Evolutionary conservation across 106 monocot genomes (phyloP).

Genomic region (Alisma plantagoaquatica): DNA sequence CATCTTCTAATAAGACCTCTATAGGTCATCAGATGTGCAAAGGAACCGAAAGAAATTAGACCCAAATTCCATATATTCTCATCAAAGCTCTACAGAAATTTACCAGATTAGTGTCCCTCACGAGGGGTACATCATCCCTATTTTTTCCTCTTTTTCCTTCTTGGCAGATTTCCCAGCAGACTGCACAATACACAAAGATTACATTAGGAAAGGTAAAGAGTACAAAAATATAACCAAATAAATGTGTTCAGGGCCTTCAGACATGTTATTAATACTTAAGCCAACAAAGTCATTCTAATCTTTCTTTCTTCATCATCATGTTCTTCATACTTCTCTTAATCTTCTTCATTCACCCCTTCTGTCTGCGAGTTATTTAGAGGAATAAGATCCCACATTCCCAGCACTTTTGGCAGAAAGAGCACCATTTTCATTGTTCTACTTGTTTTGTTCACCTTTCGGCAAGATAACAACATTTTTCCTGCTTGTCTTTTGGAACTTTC

Average conservation of each 20-base stretch:
- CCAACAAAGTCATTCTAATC: slow-evolving; percentile 91
- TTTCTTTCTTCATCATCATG: slow-evolving; percentile 97
- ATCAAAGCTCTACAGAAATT: neutral
- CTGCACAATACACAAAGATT: slow-evolving; percentile 19
- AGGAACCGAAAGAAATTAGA: neutral
- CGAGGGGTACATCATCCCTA: neutral
- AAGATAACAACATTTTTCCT: slow-evolving; percentile 2
- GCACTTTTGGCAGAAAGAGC: slow-evolving; percentile 16
- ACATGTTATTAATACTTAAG: slow-evolving; percentile 26
- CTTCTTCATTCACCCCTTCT: slow-evolving; percentile 83
- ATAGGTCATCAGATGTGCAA: neutral
- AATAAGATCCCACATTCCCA: slow-evolving; percentile 18
- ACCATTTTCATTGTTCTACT: neutral
- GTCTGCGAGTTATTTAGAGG: slow-evolving; percentile 58
- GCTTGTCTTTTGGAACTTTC: slow-evolving; percentile 39
- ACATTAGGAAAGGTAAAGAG: neutral
- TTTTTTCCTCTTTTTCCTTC: slow-evolving; percentile 47
- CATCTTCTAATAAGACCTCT: neutral
- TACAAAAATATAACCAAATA: neutral
- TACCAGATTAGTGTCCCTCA: neutral
- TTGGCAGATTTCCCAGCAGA: slow-evolving; percentile 71
- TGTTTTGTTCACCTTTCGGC: neutral
- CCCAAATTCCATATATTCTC: neutral
- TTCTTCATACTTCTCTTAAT: slow-evolving; percentile 96
- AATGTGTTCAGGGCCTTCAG: too few species aligned